Evolutionary conservation across 2,329 filamentous ascomycete genomes (phyloP).

Genomic region (Exophiala sideris): DNA sequence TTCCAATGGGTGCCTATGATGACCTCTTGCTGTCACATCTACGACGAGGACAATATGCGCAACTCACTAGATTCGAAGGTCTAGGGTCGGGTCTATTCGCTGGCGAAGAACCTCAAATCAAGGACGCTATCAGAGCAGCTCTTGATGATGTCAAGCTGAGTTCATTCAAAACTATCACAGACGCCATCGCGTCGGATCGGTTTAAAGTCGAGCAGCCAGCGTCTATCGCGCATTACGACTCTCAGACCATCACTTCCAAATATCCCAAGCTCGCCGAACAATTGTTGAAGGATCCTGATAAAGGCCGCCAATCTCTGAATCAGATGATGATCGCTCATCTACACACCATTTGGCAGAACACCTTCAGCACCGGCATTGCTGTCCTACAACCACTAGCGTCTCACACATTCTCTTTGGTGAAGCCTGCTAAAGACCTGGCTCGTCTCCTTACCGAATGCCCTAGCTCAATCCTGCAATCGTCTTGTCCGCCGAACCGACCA

Average conservation of each 20-base stretch:
- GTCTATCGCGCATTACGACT: slow-evolving; percentile 75
- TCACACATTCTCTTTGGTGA: slow-evolving; percentile 69
- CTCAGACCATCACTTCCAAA: slow-evolving; percentile 57
- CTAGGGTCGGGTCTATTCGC: slow-evolving; percentile 70
- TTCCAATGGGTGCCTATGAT: slow-evolving; percentile 77
- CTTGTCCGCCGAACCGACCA: slow-evolving; percentile 77
- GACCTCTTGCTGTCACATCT: slow-evolving; percentile 70
- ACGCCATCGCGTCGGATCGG: slow-evolving; percentile 56
- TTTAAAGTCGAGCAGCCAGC: slow-evolving; percentile 66
- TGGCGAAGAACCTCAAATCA: slow-evolving; percentile 63
- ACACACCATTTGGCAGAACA: slow-evolving; percentile 78
- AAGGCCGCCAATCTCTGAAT: slow-evolving; percentile 65
- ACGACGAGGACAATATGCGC: slow-evolving; percentile 70
- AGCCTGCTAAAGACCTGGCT: slow-evolving; percentile 69
- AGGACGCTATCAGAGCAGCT: slow-evolving; percentile 59
- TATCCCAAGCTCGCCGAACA: slow-evolving; percentile 67
- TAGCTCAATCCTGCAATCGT: slow-evolving; percentile 65
- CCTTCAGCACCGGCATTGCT: slow-evolving; percentile 71
- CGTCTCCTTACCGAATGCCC: slow-evolving; percentile 73
- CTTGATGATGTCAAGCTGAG: slow-evolving; percentile 56
- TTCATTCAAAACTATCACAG: slow-evolving; percentile 60
- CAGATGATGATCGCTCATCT: slow-evolving; percentile 79
- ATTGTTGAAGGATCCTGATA: slow-evolving; percentile 54
- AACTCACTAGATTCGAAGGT: slow-evolving; percentile 69
- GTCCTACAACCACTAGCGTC: slow-evolving; percentile 76